phyloP scores from a whole-genome alignment of 164 flowering plant genomes.

The Berberis thunbergii region DNA sequence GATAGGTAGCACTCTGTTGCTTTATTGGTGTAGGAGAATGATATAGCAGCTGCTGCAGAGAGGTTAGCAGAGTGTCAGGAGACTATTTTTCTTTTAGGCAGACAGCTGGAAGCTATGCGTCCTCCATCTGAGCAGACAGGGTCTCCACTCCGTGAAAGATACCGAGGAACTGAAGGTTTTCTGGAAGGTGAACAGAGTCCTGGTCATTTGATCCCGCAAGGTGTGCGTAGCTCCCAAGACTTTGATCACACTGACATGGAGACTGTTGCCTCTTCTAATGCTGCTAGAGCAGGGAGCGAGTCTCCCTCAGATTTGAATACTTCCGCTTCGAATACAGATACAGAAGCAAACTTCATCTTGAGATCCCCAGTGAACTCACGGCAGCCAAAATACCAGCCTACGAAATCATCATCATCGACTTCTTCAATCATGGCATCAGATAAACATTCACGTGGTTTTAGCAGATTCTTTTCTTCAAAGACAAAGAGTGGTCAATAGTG shows the following conservation, averaged over 20 bases:
- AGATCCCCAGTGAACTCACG: conserved; percentile 50
- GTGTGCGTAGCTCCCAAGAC: conserved; percentile 19
- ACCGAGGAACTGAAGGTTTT: conserved; percentile 24
- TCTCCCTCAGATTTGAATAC: conserved; percentile 31
- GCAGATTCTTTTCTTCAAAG: conserved; percentile 85
- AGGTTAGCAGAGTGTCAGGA: conserved; percentile 95
- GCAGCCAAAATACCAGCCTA: conserved; percentile 41
- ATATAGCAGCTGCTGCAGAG: conserved; percentile 81
- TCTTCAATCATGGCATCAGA: conserved; percentile 61
- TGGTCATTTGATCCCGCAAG: conserved; percentile 15
- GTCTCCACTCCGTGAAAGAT: conserved; percentile 36
- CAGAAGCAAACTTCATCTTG: conserved; percentile 23
- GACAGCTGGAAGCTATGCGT: conserved; percentile 64
- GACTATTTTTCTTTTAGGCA: conserved; percentile 82
- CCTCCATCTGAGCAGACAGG: conserved; percentile 54
- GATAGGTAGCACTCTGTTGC: not conserved
- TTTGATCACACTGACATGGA: conserved; percentile 37
- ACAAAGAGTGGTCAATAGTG: conserved; percentile 35
- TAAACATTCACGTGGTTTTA: conserved; percentile 66
- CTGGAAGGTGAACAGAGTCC: conserved; percentile 36
- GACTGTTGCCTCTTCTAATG: conserved; percentile 16
- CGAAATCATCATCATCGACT: conserved; percentile 48
- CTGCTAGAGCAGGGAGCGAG: conserved; percentile 27
- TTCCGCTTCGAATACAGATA: conserved; percentile 31
- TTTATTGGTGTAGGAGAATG: conserved; percentile 46